phyloP scores from a whole-genome alignment of 2,329 filamentous ascomycete species.

The Penicillium sp. region DNA sequence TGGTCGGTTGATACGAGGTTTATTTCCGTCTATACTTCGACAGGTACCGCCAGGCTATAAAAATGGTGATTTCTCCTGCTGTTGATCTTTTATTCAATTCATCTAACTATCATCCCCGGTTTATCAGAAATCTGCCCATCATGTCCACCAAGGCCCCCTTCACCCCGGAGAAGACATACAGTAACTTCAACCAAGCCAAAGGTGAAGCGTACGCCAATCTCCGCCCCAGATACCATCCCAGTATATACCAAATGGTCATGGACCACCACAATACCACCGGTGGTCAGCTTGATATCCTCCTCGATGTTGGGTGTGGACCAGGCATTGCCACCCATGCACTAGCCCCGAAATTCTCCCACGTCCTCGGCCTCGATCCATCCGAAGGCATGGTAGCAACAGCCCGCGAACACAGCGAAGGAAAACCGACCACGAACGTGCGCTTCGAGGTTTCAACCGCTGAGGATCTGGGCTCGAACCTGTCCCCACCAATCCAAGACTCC shows the following conservation, averaged over 20 bases:
- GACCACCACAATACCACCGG: slow-evolving; percentile 49
- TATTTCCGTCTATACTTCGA: neutral
- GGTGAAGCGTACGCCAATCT: slow-evolving; percentile 42
- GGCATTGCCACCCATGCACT: slow-evolving; percentile 51
- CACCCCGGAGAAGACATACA: slow-evolving; percentile 21
- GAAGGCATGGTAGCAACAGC: slow-evolving; percentile 55
- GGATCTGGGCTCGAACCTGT: slow-evolving; percentile 36
- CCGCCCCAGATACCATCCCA: slow-evolving; percentile 49
- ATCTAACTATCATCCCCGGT: neutral
- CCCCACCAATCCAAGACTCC: slow-evolving; percentile 28
- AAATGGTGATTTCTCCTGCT: neutral
- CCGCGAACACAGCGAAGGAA: slow-evolving; percentile 34
- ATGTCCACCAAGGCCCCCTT: neutral
- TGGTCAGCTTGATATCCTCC: slow-evolving; percentile 43
- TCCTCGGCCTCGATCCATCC: slow-evolving; percentile 53
- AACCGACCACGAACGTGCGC: slow-evolving; percentile 35
- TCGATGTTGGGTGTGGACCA: slow-evolving; percentile 61
- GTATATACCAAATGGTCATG: slow-evolving; percentile 50
- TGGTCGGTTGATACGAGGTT: neutral
- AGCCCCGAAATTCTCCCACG: slow-evolving; percentile 47
- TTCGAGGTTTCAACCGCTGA: slow-evolving; percentile 50
- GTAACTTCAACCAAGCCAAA: slow-evolving; percentile 18
- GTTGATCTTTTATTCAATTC: neutral
- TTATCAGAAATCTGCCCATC: neutral
- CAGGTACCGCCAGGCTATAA: neutral